Evolutionary conservation across 2,329 filamentous ascomycete genomes (phyloP).

Genomic region (Didymella sp.): DNA sequence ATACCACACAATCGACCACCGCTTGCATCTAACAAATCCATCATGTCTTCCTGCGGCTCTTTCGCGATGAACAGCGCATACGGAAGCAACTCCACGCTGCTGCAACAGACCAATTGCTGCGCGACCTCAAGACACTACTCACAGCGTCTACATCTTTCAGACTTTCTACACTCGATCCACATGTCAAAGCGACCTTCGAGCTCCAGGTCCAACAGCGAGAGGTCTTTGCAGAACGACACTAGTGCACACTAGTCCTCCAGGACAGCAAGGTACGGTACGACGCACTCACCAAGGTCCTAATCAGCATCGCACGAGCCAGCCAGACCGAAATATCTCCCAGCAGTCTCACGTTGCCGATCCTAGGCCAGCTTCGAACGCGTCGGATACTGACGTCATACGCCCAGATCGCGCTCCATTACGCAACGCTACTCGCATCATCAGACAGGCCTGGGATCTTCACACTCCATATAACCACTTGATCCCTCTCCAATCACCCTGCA

Average conservation of each 20-base stretch:
- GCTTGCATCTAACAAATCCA: no score
- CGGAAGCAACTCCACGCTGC: constrained; percentile 23
- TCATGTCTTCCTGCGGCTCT: constrained; percentile 19
- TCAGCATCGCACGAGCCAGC: constrained; percentile 9
- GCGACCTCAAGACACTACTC: constrained; percentile 21
- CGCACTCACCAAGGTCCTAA: background rate
- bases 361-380: background rate
- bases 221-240: background rate
- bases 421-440: constrained; percentile 5
- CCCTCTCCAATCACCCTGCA: background rate
- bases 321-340: background rate
- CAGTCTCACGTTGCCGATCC: background rate
- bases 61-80: constrained; percentile 21
- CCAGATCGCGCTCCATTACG: constrained; percentile 7
- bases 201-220: background rate
- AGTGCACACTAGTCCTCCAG: constrained; percentile 17
- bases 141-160: constrained; percentile 19
- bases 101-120: constrained; percentile 17
- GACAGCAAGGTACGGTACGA: constrained; percentile 4
- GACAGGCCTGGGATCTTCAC: background rate
- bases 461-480: background rate
- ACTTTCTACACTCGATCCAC: constrained; percentile 11
- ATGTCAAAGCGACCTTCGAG: background rate
- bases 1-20: background rate
- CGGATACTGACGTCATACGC: constrained; percentile 19